Evolutionary conservation across 305 asterid genomes (phyloP), one percentile per base, ranked within the genome.

Genomic region (Ajuga reptans): DNA sequence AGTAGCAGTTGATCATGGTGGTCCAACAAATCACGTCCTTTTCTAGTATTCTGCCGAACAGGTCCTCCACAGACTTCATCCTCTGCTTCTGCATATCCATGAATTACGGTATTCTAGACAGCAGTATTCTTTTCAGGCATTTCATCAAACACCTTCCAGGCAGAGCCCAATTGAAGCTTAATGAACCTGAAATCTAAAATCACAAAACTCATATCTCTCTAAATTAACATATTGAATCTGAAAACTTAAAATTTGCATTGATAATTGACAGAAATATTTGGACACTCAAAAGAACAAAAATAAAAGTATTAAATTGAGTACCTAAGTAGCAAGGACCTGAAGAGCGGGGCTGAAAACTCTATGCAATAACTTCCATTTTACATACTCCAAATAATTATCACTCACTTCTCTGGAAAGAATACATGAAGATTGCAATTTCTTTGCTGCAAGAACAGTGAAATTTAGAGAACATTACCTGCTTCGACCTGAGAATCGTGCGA

Each of bases 261-360:
- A 57, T 5, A 39, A 5, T 29, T 1, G 41, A 69, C 49, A 72
- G 21, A 51, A 67, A 55, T 21, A 52, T 34, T 27, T 2, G 45
- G n/a, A n/a, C n/a, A n/a, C n/a, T n/a, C 77, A 60, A 1, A 3
- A 55, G 52, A n/a, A n/a, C 15, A 41, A 39, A 33, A 0, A 21
- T 3, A 14, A 54, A 49, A 50, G 2, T 14, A 50, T 5, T 1
- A 9, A 54, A 66, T 16, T 24, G 36, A 47, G 33, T 75, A 90
- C 98, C 97, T 90, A 96, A 39, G 98, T 92, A 4, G 98, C 98
- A 72, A 90, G 90, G 82, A 93, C 94, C 81, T 93, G 96, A 70
- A 90, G 91, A 65, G 98, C 89, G 24, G 97, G 90, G 86, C 97
- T 87, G 78, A 80, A 87, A 77, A 90, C 92, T 75, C 98, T 73